phyloP scores from a whole-genome alignment of 164 flowering plant species.

The Aristolochia fimbriata region DNA sequence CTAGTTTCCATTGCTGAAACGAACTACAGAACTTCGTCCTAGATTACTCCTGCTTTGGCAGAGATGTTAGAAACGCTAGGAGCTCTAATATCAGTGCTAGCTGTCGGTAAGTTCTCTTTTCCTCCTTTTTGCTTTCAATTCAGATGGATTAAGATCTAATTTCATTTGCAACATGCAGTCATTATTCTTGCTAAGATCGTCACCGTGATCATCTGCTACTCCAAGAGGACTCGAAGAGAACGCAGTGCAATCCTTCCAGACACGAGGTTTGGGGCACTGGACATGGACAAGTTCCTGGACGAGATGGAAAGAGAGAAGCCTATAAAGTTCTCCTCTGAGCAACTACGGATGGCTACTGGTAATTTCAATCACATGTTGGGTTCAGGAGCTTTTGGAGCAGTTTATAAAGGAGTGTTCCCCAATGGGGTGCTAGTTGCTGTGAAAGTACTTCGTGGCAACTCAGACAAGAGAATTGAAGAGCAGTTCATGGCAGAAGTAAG shows the following conservation, averaged over 20 bases:
- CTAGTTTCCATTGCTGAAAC: no score
- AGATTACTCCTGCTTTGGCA: no score
- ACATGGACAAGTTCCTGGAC: constrained; percentile 15
- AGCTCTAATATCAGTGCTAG: no score
- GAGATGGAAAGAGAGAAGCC: constrained; percentile 19
- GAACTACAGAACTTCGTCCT: no score
- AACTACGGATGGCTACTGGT: constrained; percentile 10
- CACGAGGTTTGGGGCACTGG: background rate
- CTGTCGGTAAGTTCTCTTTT: no score
- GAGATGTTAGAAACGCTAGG: no score
- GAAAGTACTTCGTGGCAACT: constrained; percentile 14
- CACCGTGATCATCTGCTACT: no score
- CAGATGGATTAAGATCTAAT: no score
- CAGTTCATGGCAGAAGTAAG: constrained; percentile 25
- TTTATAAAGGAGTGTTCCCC: constrained; percentile 12
- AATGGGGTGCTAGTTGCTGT: constrained; percentile 13
- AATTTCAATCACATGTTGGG: constrained; percentile 13
- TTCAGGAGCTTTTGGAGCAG: constrained; percentile 18
- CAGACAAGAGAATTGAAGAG: constrained; percentile 10
- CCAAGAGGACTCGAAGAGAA: background rate
- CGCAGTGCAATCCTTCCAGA: background rate
- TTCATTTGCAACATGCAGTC: no score
- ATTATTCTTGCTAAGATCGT: no score
- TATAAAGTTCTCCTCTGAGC: constrained; percentile 12
- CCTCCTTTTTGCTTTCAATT: no score